Evolutionary conservation across 371 early-diverging fungal species (phyloP).

Genomic region (Lichtheimia corymbifera): DNA sequence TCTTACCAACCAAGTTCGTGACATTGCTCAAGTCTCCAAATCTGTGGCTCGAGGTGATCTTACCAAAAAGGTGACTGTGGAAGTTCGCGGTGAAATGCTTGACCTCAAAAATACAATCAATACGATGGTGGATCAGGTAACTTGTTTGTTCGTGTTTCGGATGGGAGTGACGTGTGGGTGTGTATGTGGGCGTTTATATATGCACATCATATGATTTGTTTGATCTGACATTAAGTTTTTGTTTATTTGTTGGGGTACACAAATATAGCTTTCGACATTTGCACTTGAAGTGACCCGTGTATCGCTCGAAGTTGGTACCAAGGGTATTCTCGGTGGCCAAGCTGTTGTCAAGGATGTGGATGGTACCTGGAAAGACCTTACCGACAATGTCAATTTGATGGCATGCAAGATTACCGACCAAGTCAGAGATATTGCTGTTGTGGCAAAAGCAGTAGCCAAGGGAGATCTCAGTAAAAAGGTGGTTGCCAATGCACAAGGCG

Average conservation of each 20-base stretch:
- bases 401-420: constrained; percentile 61
- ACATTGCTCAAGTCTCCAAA: constrained; percentile 49
- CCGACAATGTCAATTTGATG: constrained; percentile 65
- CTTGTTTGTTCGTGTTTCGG: too few species aligned
- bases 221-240: not conserved
- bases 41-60: constrained; percentile 51
- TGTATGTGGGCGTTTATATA: not conserved
- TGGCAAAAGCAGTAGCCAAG: constrained; percentile 57
- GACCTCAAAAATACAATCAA: constrained; percentile 56
- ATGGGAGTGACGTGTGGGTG: not conserved
- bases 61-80: constrained; percentile 42
- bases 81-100: constrained; percentile 51
- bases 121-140: constrained; percentile 55
- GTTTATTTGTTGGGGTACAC: constrained; percentile 7
- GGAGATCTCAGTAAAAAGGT: constrained; percentile 53
- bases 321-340: constrained; percentile 65
- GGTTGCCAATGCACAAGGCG: constrained; percentile 39
- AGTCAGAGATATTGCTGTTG: constrained; percentile 57
- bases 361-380: constrained; percentile 63
- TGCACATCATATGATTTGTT: not conserved
- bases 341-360: constrained; percentile 57
- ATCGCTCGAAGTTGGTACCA: constrained; percentile 65
- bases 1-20: constrained; percentile 51
- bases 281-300: constrained; percentile 68
- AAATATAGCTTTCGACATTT: constrained; percentile 37